Base-by-base conservation (phyloP, 2,329 filamentous ascomycete genomes). In the Coniochaeta pulveracea region DNA sequence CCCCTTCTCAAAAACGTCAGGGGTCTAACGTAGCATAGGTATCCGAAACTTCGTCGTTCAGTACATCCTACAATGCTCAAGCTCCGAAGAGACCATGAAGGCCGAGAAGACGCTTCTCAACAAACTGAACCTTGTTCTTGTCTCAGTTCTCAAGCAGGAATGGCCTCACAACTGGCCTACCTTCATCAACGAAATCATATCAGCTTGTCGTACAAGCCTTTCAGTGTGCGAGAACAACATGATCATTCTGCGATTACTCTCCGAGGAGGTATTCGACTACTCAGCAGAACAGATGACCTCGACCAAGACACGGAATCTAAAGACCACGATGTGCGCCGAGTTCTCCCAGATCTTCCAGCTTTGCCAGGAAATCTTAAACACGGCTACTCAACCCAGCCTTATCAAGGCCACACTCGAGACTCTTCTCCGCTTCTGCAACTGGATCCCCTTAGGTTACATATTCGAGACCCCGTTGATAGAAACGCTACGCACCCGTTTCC, bases 161-260 rank as follows among this genome's bases (percentile, higher is more conserved):
- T 98, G 91, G 91, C 91, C 91, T 37, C 89, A 96, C 63, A 93
- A 98, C 68, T 98, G 93, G 91, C 91, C 93, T 9, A 94, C 86
- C 14, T 98, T 98, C 61, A 96, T 98, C 72, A 96, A 96, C 67
- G 91, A 98, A 66, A 98, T 98, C 59, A 86, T 98, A 48, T 82
- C 85, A 15, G 89, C 91, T 36, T 96, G 88, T 61, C 88, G 93
- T 56, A 89, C 85, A 46, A 95, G 83, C 59, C 68, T 98, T 34
- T 91, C 89, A 23, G 93, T 98, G 48, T 98, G 93, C 72, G 91
- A 98, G 64, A 98, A 98, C 67, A 98, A 98, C 69, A 98, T 98
- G 91, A 86, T 85, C 43, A 96, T 98, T 47, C 73, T 98, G 46
- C 80, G 91, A 39, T 66, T 98, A 48, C 72, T 98, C 28, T 98